Base-by-base conservation (phyloP, 257 asterid species). In the Lycium ferocissimum region DNA sequence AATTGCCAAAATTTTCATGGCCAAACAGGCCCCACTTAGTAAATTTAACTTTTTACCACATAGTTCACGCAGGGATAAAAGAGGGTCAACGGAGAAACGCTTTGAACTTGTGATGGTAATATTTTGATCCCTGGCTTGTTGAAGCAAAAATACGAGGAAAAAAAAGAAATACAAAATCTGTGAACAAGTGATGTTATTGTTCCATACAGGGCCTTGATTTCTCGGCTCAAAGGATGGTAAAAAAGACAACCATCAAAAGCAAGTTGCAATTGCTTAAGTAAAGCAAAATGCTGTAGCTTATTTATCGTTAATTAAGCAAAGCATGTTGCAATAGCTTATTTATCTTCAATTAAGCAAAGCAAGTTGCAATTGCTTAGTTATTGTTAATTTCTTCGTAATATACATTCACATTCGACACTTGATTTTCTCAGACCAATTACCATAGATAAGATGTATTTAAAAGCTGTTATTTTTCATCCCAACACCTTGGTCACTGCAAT, bases 401-500 rank as follows among this genome's bases (percentile, higher is more conserved):
- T 26, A 33, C 72, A 26, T 65, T 65, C 33, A 33, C 18, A 65
- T 65, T 65, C 72, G 5, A 40, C 45, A 40, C 6, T 40, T 40
- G 45, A 40, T 40, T 40, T 40, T 40, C 45, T 40, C 45, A 40
- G 45, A 40, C 45, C 45, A 40, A 40, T 40, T 40, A 40, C 45
- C 4, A 40, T 40, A 40, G 45, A 40, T 40, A 40, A 40, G 33
- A 26, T 26, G 33, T 26, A 26, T 26, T 26, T 26, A 26, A 26
- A 2, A 40, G 45, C 45, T 40, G 45, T 0, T 40, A 40, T 40
- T 40, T 40, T 40, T 40, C 45, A 3, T 40, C 45, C 45, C 38
- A 82, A 63, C 88, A 8, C 88, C 88, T 58, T 81, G 67, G 22
- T 86, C 88, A 6, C 54, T 63, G 59, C 71, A 87, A 56, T 89